Evolutionary conservation across 805 yeast genomes (phyloP), one percentile per base, ranked within the genome.

Genomic region (Lachancea lanzarotensis): DNA sequence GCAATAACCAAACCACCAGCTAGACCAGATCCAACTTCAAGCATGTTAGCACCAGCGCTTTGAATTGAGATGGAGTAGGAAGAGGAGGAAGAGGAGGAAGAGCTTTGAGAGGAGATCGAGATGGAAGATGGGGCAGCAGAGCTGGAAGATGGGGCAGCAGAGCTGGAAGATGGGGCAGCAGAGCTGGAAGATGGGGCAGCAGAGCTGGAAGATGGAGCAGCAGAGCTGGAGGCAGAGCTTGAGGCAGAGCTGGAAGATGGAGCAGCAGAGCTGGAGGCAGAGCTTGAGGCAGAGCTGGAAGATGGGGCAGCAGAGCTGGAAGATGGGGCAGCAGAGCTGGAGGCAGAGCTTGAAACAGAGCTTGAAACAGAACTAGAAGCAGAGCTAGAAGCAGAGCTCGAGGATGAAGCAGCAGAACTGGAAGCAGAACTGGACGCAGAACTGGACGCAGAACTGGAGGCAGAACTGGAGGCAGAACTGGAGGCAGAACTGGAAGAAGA

Each of bases 21-120:
- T 41, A 59, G 45, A 20, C 47, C 45, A 47, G 55, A 50, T 48
- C 57, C 66, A 42, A 55, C 56, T 50, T 51, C 57, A 30, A 47
- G 46, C n/a, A 50, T 57, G 83, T 68, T 59, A 72, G 78, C 81
- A 45, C 70, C 63, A 58, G 84, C 72, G 43, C 25, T 31, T 33
- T 38, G 42, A 33, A 36, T 25, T 15, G 47, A 35, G 35, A 45
- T 45, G 13, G 68, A 67, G 59, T 54, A 83, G 67, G 65, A 76
- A 77, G 70, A 89, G 90, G 50, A 74, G 19, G 45, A 35, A 29
- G 50, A 19, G 38, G 50, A 59, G 30, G 38, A 8, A 35, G 38
- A 57, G 27, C 52, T 42, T 17, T 64, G 32, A 6, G 58, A 42
- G 10, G 59, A 38, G 22, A 62, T 25, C n/a, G 38, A 35, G 25